Conservation (phyloP, 257 asterid species). For the Lycium barbarum region DNA sequence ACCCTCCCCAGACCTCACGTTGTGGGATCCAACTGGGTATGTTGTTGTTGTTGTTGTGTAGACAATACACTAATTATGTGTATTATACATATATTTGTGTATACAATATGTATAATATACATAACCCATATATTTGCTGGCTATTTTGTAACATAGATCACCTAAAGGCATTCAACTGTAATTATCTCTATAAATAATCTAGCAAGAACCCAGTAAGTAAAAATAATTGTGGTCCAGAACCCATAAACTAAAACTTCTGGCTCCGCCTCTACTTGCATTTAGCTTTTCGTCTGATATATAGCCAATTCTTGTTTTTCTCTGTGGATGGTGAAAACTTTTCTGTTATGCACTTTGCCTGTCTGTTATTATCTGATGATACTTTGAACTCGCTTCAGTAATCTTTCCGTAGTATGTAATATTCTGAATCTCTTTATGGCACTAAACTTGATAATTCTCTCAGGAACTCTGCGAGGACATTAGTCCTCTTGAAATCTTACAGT, state of each 20-base stretch:
- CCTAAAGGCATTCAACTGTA: too few species aligned
- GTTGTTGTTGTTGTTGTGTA: too few species aligned
- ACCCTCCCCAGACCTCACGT: too few species aligned
- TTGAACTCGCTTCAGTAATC: not conserved
- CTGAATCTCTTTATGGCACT: not conserved
- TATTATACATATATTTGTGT: too few species aligned
- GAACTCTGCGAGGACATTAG: constrained; percentile 92
- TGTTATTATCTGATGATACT: not conserved
- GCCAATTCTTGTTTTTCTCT: not conserved
- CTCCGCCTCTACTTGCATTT: not conserved
- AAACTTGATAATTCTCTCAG: constrained; percentile 37
- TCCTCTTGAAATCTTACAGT: constrained; percentile 72
- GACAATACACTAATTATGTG: too few species aligned
- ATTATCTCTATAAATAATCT: too few species aligned
- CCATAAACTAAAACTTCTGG: not conserved
- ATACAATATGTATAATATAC: not conserved
- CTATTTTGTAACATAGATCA: not conserved
- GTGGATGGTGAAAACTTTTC: not conserved
- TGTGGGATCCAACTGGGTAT: too few species aligned
- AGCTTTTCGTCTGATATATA: not conserved
- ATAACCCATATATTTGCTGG: not conserved
- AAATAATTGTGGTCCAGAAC: too few species aligned
- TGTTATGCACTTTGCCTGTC: not conserved
- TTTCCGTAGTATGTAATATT: not conserved
- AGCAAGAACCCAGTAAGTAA: too few species aligned